A percentile compares a stretch with the other conserved stretches of the same genome.
These are phyloP conservation scores for Globisporangium cederbergense DNA, from an alignment of 352 stramenopile species.

Conservation along the genomic window DNA sequence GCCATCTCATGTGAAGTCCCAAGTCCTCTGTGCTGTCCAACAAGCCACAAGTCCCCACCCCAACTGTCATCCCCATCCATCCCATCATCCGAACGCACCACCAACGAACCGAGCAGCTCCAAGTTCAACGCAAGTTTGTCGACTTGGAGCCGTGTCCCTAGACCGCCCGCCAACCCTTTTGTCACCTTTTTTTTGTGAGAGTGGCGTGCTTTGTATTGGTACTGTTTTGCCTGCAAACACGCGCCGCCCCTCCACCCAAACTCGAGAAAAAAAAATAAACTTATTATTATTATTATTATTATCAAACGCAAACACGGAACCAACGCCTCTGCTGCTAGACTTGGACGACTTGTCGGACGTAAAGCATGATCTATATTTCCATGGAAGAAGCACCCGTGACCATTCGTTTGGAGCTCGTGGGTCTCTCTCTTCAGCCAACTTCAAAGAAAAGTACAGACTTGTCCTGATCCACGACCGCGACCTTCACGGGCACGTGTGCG, in stretches of 20 bases:
- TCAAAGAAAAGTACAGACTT: conserved; percentile 64
- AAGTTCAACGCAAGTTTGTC: neutral
- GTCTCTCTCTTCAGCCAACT: conserved; percentile 18
- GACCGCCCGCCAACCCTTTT: conserved; percentile 8
- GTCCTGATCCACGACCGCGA: conserved; percentile 57
- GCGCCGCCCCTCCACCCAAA: conserved; percentile 4
- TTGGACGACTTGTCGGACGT: neutral
- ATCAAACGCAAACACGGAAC: neutral
- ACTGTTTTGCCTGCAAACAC: conserved; percentile 15
- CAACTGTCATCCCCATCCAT: neutral
- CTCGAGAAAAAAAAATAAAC: conserved; percentile 18
- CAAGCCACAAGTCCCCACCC: neutral
- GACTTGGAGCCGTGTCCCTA: conserved; percentile 7
- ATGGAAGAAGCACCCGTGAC: conserved; percentile 6
- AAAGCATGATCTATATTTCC: neutral
- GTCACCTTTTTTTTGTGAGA: conserved; percentile 13
- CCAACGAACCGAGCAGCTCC: conserved; percentile 1
- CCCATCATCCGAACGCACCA: neutral
- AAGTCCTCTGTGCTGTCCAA: conserved; percentile 10
- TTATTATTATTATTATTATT: conserved; percentile 39
- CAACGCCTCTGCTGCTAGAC: neutral
- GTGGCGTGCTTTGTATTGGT: conserved; percentile 11
- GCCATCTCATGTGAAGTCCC: conserved; percentile 3
- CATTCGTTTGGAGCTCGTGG: conserved; percentile 12
- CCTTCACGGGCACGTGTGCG: conserved; percentile 40